These are phyloP conservation scores for Cutaneotrichosporon cutaneum DNA, from an alignment of 1,284 basidiomycete genomes.

Conservation along the genomic window DNA sequence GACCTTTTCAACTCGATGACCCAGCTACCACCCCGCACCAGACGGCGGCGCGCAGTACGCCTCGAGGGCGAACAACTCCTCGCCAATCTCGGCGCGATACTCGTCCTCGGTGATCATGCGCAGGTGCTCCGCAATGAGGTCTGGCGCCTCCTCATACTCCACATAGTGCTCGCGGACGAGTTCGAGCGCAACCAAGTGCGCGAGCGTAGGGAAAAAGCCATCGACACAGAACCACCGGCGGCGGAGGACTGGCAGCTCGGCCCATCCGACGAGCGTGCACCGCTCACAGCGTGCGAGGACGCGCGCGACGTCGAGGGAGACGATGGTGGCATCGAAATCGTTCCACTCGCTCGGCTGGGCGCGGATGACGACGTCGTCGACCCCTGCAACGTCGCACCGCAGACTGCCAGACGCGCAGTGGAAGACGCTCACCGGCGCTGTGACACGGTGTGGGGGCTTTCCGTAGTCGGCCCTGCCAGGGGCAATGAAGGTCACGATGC, in stretches of 20 bases:
- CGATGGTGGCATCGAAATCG: not conserved
- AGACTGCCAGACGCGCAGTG: not conserved
- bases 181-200: too few species aligned
- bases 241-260: not conserved
- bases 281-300: not conserved
- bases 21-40: not conserved
- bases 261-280: not conserved
- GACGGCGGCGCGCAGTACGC: not conserved
- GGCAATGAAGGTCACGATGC: not conserved
- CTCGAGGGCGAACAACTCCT: not conserved
- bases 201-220: not conserved
- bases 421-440: not conserved
- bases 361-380: not conserved
- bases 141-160: not conserved
- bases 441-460: not conserved
- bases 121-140: not conserved
- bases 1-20: too few species aligned
- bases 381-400: not conserved
- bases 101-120: not conserved
- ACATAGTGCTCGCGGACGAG: not conserved
- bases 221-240: not conserved
- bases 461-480: not conserved
- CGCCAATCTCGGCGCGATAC: not conserved
- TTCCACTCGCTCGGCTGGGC: not conserved
- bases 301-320: not conserved